Evolutionary conservation across 1,284 basidiomycete species (phyloP), one percentile per base, ranked within the genome.

Genomic region (Ustilago sp.): DNA sequence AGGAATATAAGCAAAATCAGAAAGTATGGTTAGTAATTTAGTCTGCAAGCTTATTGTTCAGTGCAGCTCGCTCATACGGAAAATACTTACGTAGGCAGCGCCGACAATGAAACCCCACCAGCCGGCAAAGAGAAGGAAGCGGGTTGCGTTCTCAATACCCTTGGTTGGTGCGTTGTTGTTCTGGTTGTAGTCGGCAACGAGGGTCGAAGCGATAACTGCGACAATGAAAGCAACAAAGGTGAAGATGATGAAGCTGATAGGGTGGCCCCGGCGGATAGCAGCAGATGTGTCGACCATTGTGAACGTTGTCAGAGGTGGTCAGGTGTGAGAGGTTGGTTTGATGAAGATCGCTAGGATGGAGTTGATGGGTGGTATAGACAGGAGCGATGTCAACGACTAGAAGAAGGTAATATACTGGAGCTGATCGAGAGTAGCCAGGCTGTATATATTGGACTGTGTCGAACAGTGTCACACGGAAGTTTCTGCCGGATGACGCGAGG

Each of bases 21-120:
- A 19, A 8, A 45, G 5, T 8, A 11, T 7, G n/a, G 43, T 45
- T 19, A 45, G 43, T 45, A 45, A 45, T 19, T 45, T 17, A 19
- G 7, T 19, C 43, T 45, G n/a, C n/a, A 45, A 41, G 36, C 36
- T 38, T 41, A 13, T 41, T 17, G 39, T 6, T 6, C 39, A 17
- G 2, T 15, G 17, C 12, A 6, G 39, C 7, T 41, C 39, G 6
- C 8, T 19, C 43, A 15, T 38, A 48, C 11, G 48, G 19, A 36
- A 45, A 57, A 55, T 39, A 83, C 82, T 80, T 60, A 84, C 81
- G 69, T 83, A 86, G 57, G 64, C 36, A n/a, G 77, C 60, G 43
- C 72, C 68, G 60, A 83, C 74, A 51, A 84, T 43, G 78, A 86
- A 83, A 47, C 79, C 78, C 81, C 80, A 85, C 84, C 84, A 86